Evolutionary conservation across 1,139 yeast species (phyloP), one percentile per base, ranked within the genome.

Genomic region (Magnusiomyces magnusii): DNA sequence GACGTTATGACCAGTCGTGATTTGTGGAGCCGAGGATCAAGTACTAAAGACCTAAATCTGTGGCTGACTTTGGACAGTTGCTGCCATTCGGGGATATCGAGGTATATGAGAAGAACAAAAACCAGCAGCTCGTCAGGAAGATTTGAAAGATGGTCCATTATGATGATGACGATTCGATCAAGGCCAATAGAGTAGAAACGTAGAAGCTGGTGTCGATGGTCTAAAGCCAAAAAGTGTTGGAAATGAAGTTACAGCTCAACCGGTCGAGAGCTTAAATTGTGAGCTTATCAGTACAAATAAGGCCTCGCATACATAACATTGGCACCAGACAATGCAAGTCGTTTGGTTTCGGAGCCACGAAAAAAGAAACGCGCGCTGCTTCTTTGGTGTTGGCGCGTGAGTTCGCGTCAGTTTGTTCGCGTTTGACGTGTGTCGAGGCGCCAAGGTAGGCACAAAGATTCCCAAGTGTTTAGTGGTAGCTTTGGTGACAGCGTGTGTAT

Each of bases 31-130:
- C 47, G 47, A 3, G 39, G 47, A 23, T 52, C 55, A 2, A 39
- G 36, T 1, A 42, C 49, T 2, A 52, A 49, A 19, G 31, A 3
- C 10, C 55, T 42, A 19, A 52, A 52, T 5, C 55, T 23, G 34
- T 52, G 55, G 24, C 25, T 24, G 1, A 52, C 55, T 21, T n/a
- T n/a, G 13, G 55, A 41, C 2, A 52, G 55, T 15, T 27, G 31
- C 23, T 23, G 47, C 55, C 55, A 52, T n/a, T 52, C 55, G 10
- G 55, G 49, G 9, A 52, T 24, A 27, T 52, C 55, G 3, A 52
- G 36, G 34, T 52, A 41, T 15, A 41, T 24, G 5, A 52, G 49
- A 5, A 52, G 34, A 24, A 52, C n/a, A 13, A 52, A 23, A n/a
- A 21, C 34, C 15, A 52, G 34, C n/a, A 52, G 47, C 23, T 52